Percentiles rank a stretch among this genome's conserved stretches.
These are phyloP conservation scores for Gloeopeniophorella convolvens DNA, from an alignment of 768 basidiomycete genomes.

Conservation along the genomic window DNA sequence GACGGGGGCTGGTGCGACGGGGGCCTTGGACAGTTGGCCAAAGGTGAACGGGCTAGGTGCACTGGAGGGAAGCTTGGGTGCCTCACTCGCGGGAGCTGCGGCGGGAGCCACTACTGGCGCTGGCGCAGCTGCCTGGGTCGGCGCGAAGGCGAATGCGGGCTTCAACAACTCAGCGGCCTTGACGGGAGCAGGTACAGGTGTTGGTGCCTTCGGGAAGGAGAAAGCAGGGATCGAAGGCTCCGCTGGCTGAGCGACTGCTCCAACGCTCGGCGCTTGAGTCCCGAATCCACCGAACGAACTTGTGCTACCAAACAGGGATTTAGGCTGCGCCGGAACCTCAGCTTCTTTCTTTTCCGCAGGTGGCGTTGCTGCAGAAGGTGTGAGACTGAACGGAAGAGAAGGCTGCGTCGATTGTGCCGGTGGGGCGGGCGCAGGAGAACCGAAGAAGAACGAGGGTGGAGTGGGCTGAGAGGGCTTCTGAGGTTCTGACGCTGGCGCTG, in stretches of 20 bases:
- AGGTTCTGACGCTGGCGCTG: not conserved
- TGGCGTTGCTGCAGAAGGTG: conserved; percentile 1
- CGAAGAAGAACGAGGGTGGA: conserved; percentile 3
- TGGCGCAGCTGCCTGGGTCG: not conserved
- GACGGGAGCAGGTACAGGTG: not conserved
- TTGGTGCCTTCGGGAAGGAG: conserved; percentile 1
- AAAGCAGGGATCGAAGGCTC: conserved; percentile 5
- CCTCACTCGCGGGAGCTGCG: not conserved
- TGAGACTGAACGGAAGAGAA: conserved; percentile 14
- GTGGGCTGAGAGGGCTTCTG: not conserved
- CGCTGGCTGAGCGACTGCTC: not conserved
- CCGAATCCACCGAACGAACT: conserved; percentile 13
- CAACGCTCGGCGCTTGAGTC: not conserved
- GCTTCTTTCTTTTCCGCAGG: conserved; percentile 4
- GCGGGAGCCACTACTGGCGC: not conserved
- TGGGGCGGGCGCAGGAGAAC: not conserved
- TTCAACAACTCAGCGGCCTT: conserved; percentile 12
- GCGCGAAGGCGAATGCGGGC: conserved; percentile 1
- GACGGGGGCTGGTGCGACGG: not conserved
- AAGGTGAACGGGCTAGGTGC: conserved; percentile 2
- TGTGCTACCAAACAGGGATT: conserved; percentile 9
- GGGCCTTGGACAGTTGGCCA: conserved; percentile 1
- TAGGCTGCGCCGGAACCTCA: not conserved
- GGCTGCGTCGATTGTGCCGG: not conserved
- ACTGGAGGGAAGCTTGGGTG: conserved; percentile 2